These are phyloP conservation scores for Suhomyces tanzawaensis DNA, from an alignment of 805 yeast genomes.

Conservation along the genomic window DNA sequence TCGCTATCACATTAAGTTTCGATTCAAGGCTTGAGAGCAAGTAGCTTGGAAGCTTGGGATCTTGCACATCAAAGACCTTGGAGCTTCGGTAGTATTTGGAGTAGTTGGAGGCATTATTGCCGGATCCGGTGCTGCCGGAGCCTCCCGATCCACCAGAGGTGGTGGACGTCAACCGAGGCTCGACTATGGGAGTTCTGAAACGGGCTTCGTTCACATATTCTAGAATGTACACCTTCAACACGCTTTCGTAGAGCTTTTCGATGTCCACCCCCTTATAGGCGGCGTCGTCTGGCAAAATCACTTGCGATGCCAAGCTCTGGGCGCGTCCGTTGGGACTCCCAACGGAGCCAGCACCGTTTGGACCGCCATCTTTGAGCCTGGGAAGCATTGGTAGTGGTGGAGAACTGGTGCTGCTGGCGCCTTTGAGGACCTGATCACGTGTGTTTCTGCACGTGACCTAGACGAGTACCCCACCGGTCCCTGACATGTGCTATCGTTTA, in stretches of 20 bases:
- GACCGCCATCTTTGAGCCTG: background rate
- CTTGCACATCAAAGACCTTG: conserved; percentile 10
- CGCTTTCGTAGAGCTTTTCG: conserved; percentile 45
- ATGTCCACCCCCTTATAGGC: conserved; percentile 18
- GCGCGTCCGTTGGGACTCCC: conserved; percentile 9
- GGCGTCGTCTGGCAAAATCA: conserved; percentile 11
- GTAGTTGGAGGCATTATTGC: conserved; percentile 3
- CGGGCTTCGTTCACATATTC: conserved; percentile 66
- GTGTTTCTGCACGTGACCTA: background rate
- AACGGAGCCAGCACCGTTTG: background rate
- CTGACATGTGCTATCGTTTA: background rate
- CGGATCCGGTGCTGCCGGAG: background rate
- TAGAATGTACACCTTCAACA: conserved; percentile 54
- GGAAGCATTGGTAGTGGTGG: conserved; percentile 1
- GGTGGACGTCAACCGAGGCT: conserved; percentile 2
- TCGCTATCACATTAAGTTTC: conserved; percentile 44
- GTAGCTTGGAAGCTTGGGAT: conserved; percentile 37
- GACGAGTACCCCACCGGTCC: no score
- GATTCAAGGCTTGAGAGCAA: conserved; percentile 39
- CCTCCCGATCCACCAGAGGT: background rate
- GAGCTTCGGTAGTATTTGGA: conserved; percentile 11
- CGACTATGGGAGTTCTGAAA: conserved; percentile 39
- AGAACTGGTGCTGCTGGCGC: background rate
- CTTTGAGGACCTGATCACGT: conserved; percentile 2
- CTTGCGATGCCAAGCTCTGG: conserved; percentile 26